A percentile compares a stretch with the other conserved stretches of the same genome.
Conservation (phyloP, 176 grass and related monocot species). For the Zizania latifolia region DNA sequence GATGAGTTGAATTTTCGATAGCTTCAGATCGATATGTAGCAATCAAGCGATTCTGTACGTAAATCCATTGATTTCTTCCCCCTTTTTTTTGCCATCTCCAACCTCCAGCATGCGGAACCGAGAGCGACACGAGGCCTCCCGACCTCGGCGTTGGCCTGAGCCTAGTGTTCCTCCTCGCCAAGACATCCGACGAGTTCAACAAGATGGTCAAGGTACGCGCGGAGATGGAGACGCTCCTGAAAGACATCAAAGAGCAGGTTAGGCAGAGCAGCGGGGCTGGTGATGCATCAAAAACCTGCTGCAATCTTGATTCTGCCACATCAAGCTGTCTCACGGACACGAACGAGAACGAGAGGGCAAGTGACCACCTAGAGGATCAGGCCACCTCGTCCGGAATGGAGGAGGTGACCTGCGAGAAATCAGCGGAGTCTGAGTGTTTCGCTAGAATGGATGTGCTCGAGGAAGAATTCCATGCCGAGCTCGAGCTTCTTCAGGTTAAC, state of each 20-base stretch:
- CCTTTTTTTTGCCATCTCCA: neutral
- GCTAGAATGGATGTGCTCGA: slow-evolving; percentile 39
- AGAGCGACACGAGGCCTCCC: neutral
- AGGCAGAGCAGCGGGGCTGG: neutral
- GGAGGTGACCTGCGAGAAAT: neutral
- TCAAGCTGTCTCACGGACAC: slow-evolving; percentile 35
- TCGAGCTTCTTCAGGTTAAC: slow-evolving; percentile 32
- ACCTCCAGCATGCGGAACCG: neutral
- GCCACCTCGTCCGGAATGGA: neutral
- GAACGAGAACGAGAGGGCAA: neutral
- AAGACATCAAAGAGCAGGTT: slow-evolving; percentile 30
- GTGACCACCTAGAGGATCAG: neutral
- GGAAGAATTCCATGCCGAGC: slow-evolving; percentile 45
- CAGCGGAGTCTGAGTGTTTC: neutral
- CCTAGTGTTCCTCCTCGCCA: slow-evolving; percentile 48
- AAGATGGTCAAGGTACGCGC: slow-evolving; percentile 52
- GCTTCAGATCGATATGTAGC: neutral
- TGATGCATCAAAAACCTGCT: neutral
- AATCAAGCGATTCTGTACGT: neutral
- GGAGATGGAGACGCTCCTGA: slow-evolving; percentile 54
- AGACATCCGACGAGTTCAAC: slow-evolving; percentile 54
- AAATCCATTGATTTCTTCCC: neutral
- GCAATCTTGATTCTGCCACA: slow-evolving; percentile 23
- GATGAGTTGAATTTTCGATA: neutral
- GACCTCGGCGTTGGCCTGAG: slow-evolving; percentile 40